These are phyloP conservation scores for Lagerstroemia speciosa DNA, from an alignment of 345 rosid genomes.

Conservation along the genomic window DNA sequence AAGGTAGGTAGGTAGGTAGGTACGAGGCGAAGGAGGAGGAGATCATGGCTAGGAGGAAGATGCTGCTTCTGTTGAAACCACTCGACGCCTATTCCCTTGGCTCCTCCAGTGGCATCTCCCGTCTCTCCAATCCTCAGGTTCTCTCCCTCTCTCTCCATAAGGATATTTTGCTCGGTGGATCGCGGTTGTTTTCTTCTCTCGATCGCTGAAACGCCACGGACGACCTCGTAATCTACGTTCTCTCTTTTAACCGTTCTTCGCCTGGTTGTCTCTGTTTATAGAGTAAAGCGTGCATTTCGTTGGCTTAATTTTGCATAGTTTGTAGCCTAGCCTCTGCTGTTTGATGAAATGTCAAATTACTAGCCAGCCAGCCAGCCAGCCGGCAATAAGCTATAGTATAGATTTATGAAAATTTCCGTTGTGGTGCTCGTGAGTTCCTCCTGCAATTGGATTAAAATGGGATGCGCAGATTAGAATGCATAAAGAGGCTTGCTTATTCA, in stretches of 20 bases:
- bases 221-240: background rate
- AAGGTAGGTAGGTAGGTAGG: too few species aligned
- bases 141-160: background rate
- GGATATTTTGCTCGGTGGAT: background rate
- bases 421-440: background rate
- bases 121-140: constrained; percentile 45
- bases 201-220: background rate
- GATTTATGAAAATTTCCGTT: background rate
- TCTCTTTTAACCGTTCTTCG: background rate
- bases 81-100: constrained; percentile 43
- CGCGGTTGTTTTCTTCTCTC: background rate
- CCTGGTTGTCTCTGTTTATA: background rate
- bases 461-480: too few species aligned
- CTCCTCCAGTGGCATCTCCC: constrained; percentile 26
- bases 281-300: background rate
- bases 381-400: too few species aligned
- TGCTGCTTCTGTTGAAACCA: constrained; percentile 71
- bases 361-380: too few species aligned
- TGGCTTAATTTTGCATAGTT: background rate
- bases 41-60: constrained; percentile 58
- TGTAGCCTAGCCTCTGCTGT: background rate
- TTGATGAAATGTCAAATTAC: background rate
- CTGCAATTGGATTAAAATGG: background rate
- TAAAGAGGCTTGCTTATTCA: too few species aligned
- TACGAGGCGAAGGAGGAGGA: background rate